phyloP scores from a whole-genome alignment of 768 basidiomycete species.

The Leccinum obscurum region DNA sequence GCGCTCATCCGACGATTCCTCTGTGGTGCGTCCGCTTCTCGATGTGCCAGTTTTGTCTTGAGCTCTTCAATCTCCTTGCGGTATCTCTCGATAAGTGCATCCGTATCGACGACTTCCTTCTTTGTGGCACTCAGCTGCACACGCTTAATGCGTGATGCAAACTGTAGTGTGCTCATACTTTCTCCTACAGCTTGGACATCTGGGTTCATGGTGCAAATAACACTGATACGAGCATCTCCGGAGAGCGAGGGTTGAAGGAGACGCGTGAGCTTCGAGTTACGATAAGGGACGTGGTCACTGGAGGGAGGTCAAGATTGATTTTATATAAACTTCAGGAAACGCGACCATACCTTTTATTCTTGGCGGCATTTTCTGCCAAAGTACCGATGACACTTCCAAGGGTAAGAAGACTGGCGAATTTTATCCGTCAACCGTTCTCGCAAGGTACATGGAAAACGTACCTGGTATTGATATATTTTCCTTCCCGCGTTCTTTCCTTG shows the following conservation, averaged over 20 bases:
- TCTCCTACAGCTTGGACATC: conserved; percentile 77
- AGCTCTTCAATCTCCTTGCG: conserved; percentile 93
- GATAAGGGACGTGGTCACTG: conserved; percentile 90
- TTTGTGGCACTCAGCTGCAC: conserved; percentile 87
- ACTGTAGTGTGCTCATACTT: conserved; percentile 84
- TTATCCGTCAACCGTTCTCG: not conserved
- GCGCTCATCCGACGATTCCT: conserved; percentile 38
- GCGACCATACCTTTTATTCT: conserved; percentile 59
- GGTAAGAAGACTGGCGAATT: conserved; percentile 68
- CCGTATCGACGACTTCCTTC: conserved; percentile 92
- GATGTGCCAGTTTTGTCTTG: conserved; percentile 66
- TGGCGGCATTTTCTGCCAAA: conserved; percentile 82
- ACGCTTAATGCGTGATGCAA: conserved; percentile 89
- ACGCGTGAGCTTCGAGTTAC: conserved; percentile 93
- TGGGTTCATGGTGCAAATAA: conserved; percentile 95
- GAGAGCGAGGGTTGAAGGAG: conserved; percentile 94
- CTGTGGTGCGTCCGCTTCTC: conserved; percentile 61
- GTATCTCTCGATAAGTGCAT: conserved; percentile 92
- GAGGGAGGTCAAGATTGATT: not conserved
- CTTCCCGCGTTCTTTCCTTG: conserved; percentile 94
- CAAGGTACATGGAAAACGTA: conserved; percentile 21
- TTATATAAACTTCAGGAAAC: not conserved
- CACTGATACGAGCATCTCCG: conserved; percentile 93
- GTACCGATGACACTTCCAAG: conserved; percentile 92
- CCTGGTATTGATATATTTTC: conserved; percentile 95